Evolutionary conservation across 2,329 filamentous ascomycete species (phyloP).

Genomic region (Pestalotiopsis sp.): DNA sequence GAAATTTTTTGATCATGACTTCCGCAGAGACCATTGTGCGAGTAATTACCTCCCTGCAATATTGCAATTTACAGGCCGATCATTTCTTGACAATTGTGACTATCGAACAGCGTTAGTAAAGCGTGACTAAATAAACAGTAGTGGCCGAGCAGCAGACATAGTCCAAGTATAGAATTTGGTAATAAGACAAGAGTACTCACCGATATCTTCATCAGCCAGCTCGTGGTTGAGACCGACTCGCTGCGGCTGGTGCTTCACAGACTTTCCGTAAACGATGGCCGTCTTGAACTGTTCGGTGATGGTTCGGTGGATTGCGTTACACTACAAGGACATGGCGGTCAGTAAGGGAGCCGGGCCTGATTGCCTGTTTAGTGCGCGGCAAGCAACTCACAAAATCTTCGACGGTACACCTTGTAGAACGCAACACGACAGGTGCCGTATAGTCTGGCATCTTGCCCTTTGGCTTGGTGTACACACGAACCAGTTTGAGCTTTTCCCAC

Average conservation of each 20-base stretch:
- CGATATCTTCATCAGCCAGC: constrained; percentile 95
- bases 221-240: constrained; percentile 89
- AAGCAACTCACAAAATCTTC: constrained; percentile 86
- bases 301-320: constrained; percentile 94
- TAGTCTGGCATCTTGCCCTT: constrained; percentile 96
- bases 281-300: constrained; percentile 96
- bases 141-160: constrained; percentile 24
- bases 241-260: constrained; percentile 98
- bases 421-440: constrained; percentile 84
- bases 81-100: constrained; percentile 72
- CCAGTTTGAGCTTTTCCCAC: constrained; percentile 93
- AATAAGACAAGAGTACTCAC: constrained; percentile 53
- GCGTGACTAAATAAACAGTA: not conserved
- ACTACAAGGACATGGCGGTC: constrained; percentile 61
- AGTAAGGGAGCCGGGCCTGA: constrained; percentile 26
- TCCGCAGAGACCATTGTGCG: not conserved
- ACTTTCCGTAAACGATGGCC: constrained; percentile 95
- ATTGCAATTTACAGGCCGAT: constrained; percentile 14
- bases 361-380: constrained; percentile 18
- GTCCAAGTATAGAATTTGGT: constrained; percentile 9
- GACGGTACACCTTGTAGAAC: constrained; percentile 79
- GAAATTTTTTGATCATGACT: not conserved
- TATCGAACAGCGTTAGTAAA: constrained; percentile 27
- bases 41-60: not conserved
- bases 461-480: constrained; percentile 95